Conservation (phyloP, 2,329 filamentous ascomycete species). For the Trichoderma sp. region DNA sequence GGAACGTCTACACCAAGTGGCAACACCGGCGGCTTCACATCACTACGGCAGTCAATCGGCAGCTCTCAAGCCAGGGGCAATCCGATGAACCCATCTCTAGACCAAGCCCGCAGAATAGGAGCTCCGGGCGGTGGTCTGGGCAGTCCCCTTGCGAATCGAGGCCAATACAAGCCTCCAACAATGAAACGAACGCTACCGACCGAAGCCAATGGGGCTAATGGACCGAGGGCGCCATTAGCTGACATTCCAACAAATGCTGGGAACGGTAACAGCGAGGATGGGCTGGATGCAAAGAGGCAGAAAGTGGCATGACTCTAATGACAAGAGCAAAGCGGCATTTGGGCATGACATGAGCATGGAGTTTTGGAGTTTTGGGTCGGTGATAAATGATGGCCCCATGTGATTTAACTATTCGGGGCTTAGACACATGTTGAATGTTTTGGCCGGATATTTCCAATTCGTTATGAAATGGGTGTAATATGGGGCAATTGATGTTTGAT, state of each 20-base stretch:
- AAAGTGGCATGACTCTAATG: slow-evolving; percentile 37
- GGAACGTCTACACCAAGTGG: slow-evolving; percentile 23
- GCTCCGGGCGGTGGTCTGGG: slow-evolving; percentile 48
- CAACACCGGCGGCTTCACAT: slow-evolving; percentile 30
- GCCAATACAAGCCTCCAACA: slow-evolving; percentile 57
- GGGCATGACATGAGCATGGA: slow-evolving; percentile 2
- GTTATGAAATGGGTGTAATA: background rate
- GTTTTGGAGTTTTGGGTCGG: slow-evolving; percentile 13
- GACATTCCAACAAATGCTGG: slow-evolving; percentile 49
- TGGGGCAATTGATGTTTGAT: background rate
- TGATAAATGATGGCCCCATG: background rate
- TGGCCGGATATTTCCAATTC: background rate
- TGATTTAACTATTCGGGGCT: background rate
- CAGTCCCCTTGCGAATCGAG: slow-evolving; percentile 58
- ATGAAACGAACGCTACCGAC: slow-evolving; percentile 50
- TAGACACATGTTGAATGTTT: background rate
- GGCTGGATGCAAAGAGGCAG: slow-evolving; percentile 51
- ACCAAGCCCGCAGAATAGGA: slow-evolving; percentile 56
- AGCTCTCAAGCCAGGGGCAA: slow-evolving; percentile 38
- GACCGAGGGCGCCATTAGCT: slow-evolving; percentile 44
- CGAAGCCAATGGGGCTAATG: slow-evolving; percentile 26
- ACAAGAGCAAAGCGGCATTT: background rate
- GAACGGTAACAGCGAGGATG: slow-evolving; percentile 26
- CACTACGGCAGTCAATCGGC: slow-evolving; percentile 30
- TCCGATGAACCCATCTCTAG: slow-evolving; percentile 52